Conservation (phyloP, 2,329 filamentous ascomycete genomes). For the Arthrinium phaeospermum region DNA sequence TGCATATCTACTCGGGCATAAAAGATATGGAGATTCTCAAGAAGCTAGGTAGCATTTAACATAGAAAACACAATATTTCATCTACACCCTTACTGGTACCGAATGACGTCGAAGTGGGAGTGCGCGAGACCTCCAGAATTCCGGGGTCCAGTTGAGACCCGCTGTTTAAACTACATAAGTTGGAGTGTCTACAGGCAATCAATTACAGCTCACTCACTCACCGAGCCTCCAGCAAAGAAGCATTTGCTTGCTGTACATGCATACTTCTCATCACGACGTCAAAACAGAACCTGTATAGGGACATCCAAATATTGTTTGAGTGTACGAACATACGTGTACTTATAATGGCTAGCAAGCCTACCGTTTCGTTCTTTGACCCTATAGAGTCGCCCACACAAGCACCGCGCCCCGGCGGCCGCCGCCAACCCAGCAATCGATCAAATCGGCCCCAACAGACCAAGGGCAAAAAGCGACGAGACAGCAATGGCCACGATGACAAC, state of each 20-base stretch:
- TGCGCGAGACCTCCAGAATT: not conserved
- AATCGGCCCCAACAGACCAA: not conserved
- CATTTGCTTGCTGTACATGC: not conserved
- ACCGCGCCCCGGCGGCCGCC: too few species aligned
- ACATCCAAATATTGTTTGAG: not conserved
- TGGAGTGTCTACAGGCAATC: not conserved
- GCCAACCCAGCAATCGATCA: not conserved
- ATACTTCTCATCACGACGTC: too few species aligned
- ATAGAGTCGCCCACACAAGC: too few species aligned
- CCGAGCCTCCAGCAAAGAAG: not conserved
- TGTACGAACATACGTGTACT: not conserved
- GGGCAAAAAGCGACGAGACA: not conserved
- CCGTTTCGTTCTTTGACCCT: too few species aligned
- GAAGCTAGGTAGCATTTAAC: not conserved
- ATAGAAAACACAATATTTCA: not conserved
- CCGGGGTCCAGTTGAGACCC: slow-evolving; percentile 2
- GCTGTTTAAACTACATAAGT: not conserved
- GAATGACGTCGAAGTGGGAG: not conserved
- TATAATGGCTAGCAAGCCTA: not conserved
- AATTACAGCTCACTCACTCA: not conserved
- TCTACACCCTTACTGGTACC: not conserved
- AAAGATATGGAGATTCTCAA: not conserved
- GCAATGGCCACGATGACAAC: not conserved
- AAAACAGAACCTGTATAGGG: too few species aligned
- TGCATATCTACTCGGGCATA: not conserved